Percentiles rank a stretch among this genome's conserved stretches.
Conservation (phyloP, 495 filamentous ascomycete genomes). For the Aspergillus leporis region DNA sequence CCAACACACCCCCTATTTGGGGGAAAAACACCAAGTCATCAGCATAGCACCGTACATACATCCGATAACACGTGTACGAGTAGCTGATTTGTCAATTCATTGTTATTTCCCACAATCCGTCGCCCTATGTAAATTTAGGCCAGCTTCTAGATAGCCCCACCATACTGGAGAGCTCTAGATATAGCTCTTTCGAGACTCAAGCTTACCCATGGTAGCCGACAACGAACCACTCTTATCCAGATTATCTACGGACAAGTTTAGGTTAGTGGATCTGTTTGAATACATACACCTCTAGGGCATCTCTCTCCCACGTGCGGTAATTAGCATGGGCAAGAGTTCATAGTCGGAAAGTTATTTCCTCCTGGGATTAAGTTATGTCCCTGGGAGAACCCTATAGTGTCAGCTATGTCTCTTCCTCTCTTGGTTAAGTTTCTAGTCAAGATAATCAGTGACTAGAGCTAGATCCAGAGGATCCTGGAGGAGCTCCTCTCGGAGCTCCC, state of each 20-base stretch:
- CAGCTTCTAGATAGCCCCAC: not conserved
- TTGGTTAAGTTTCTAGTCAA: too few relatives aligned
- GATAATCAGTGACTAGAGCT: too few relatives aligned
- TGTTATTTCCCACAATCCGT: not conserved
- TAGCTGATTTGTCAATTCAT: too few relatives aligned
- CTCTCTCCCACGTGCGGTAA: not conserved
- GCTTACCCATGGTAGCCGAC: not conserved
- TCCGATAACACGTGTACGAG: too few relatives aligned
- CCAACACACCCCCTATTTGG: not conserved
- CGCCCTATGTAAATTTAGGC: too few relatives aligned
- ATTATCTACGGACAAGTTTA: not conserved
- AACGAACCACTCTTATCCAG: not conserved
- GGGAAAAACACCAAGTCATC: too few relatives aligned
- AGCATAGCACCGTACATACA: too few relatives aligned
- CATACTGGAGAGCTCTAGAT: not conserved
- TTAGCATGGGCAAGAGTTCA: not conserved
- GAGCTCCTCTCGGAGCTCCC: too few relatives aligned
- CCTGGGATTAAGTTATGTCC: too few relatives aligned
- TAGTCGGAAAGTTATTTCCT: not conserved
- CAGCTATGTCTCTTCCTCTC: too few relatives aligned
- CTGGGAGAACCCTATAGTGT: too few relatives aligned
- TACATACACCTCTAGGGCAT: not conserved
- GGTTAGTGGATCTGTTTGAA: not conserved
- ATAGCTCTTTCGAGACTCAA: not conserved
- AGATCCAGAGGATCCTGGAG: too few relatives aligned